Conservation (phyloP, 2,329 filamentous ascomycete species). For the Calonectria ilicicola region DNA sequence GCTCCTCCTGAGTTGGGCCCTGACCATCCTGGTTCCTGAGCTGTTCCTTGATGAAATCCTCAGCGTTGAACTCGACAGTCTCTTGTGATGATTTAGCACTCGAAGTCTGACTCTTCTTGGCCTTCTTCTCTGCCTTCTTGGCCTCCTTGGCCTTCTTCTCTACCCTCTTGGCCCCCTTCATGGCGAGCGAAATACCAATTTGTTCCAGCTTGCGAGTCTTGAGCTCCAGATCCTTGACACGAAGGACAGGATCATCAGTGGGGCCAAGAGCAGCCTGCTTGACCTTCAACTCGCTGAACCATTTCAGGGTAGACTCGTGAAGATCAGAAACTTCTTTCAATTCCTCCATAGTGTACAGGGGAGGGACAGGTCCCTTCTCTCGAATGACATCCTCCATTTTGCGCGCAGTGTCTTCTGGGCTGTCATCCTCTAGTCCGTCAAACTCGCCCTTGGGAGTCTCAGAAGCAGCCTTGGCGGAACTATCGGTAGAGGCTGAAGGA, state of each 20-base stretch:
- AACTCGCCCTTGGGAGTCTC: constrained; percentile 68
- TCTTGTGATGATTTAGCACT: constrained; percentile 49
- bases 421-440: constrained; percentile 83
- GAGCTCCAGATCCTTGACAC: constrained; percentile 76
- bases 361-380: constrained; percentile 67
- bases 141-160: constrained; percentile 60
- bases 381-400: constrained; percentile 58
- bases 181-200: constrained; percentile 75
- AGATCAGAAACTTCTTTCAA: constrained; percentile 73
- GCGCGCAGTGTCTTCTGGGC: constrained; percentile 50
- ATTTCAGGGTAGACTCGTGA: constrained; percentile 73
- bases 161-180: constrained; percentile 73
- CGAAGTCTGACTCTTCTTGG: constrained; percentile 54
- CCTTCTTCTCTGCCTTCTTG: constrained; percentile 60
- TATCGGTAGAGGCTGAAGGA: constrained; percentile 61
- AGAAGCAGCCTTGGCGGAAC: constrained; percentile 56
- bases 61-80: constrained; percentile 57
- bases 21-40: constrained; percentile 47
- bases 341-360: constrained; percentile 80
- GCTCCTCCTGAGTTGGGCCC: constrained; percentile 41
- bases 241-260: constrained; percentile 81
- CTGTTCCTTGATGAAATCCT: constrained; percentile 59
- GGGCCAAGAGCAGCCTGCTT: constrained; percentile 77
- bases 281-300: constrained; percentile 79
- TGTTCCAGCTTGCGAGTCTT: constrained; percentile 80